These are phyloP conservation scores for Ganoderma meredithae DNA, from an alignment of 1,284 basidiomycete species.

Conservation along the genomic window DNA sequence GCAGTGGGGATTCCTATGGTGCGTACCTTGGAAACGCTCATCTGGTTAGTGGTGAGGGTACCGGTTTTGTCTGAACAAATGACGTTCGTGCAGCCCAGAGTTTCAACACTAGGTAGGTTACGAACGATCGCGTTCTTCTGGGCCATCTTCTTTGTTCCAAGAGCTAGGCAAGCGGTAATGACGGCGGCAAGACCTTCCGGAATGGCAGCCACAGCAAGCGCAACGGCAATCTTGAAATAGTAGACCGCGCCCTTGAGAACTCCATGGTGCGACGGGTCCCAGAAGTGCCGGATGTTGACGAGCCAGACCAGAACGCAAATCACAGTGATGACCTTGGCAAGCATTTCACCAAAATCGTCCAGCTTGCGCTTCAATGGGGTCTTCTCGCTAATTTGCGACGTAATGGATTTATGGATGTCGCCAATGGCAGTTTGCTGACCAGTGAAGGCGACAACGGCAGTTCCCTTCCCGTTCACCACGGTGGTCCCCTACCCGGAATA, in stretches of 20 bases:
- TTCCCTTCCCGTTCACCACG: slow-evolving; percentile 89
- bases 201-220: slow-evolving; percentile 94
- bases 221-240: slow-evolving; percentile 98
- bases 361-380: slow-evolving; percentile 95
- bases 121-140: slow-evolving; percentile 97
- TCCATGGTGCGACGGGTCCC: slow-evolving; percentile 91
- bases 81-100: slow-evolving; percentile 94
- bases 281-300: slow-evolving; percentile 93
- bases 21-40: slow-evolving; percentile 88
- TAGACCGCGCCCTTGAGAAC: slow-evolving; percentile 92
- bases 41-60: slow-evolving; percentile 95
- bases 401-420: slow-evolving; percentile 94
- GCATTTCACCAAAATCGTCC: slow-evolving; percentile 95
- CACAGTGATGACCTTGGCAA: slow-evolving; percentile 95
- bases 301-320: slow-evolving; percentile 97
- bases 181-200: slow-evolving; percentile 96
- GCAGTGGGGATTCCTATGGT: not conserved
- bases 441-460: slow-evolving; percentile 86
- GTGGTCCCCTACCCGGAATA: slow-evolving; percentile 77
- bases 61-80: slow-evolving; percentile 99
- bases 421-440: slow-evolving; percentile 91
- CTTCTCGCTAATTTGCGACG: slow-evolving; percentile 89
- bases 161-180: slow-evolving; percentile 94
- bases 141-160: slow-evolving; percentile 98
- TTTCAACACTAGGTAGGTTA: slow-evolving; percentile 96